Base-by-base conservation (phyloP, 371 early-diverging fungal genomes). In the Mucor plumbeus region DNA sequence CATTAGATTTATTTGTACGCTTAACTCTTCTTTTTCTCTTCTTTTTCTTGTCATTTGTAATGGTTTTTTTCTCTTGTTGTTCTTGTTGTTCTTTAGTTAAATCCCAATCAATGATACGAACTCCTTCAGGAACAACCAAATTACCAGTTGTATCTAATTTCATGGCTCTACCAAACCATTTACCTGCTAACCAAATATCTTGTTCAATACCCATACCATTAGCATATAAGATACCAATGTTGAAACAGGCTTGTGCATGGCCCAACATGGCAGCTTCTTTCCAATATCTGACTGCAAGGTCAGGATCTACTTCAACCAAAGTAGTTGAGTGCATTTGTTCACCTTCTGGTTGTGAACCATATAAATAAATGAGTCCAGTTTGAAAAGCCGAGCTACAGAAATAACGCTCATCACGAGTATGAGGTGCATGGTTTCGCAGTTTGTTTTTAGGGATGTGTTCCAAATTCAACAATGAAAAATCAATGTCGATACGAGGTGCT, bases 81-180 rank as follows among this genome's bases (percentile, higher is more conserved):
- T 64, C 19, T 40, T 67, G 58, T 43, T 64, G 44, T 44, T 74
- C 77, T 33, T 63, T 73, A 10, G 61, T 61, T 9, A 77, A 68
- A 64, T 83, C 81, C 84, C 84, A 83, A 19, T 83, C 81, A 31
- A 81, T 65, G 9, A 70, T 64, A 6, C 40, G 59, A 4, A 78
- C 80, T 17, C 78, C 84, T n/a, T 72, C 69, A 50, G 81, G 81
- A 15, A 74, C 75, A 3, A 71, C 71, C 17, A 83, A 63, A 10
- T 73, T 79, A 15, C 76, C 77, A 11, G 80, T 77, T 3, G 68
- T 69, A 61, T 83, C 84, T 35, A 83, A 61, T 39, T 79, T 81
- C n/a, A 71, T 59, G 15, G 84, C 84, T 61, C 84, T 76, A n/a
- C 78, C 77, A 65, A 83, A 83, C 81, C 81, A 83, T 65, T 77